Evolutionary conservation across 2,329 filamentous ascomycete species (phyloP).

Genomic region (Diaporthe longicolla): DNA sequence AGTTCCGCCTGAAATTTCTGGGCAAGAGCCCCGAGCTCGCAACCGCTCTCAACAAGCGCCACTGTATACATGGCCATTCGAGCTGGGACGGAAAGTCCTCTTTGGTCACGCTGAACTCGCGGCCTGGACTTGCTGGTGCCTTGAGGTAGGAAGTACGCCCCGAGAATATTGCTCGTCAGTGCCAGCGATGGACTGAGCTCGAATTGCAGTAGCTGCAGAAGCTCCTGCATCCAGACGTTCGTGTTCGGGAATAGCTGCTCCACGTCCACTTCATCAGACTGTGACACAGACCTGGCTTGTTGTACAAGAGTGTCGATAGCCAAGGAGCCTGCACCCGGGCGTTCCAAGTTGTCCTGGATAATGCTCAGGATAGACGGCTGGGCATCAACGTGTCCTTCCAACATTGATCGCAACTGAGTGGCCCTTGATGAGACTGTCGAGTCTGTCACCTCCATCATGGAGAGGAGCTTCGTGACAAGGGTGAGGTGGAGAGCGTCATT

Average conservation of each 20-base stretch:
- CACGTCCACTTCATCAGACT: constrained; percentile 50
- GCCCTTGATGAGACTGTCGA: constrained; percentile 57
- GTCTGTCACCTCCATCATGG: constrained; percentile 66
- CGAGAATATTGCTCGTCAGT: constrained; percentile 80
- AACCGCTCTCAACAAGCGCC: constrained; percentile 65
- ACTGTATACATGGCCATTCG: constrained; percentile 81
- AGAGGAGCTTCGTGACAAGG: constrained; percentile 67
- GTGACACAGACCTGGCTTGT: constrained; percentile 60
- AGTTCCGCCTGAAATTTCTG: constrained; percentile 62
- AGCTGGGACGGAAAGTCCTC: constrained; percentile 79
- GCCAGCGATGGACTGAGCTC: constrained; percentile 75
- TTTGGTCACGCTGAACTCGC: constrained; percentile 68
- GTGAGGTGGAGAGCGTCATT: constrained; percentile 63
- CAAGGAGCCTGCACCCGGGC: constrained; percentile 63
- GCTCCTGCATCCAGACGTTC: constrained; percentile 74
- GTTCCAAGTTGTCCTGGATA: constrained; percentile 69
- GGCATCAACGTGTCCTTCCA: constrained; percentile 61
- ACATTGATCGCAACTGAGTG: constrained; percentile 57
- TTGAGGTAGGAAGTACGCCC: constrained; percentile 73
- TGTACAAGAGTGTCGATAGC: constrained; percentile 67
- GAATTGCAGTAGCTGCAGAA: constrained; percentile 68
- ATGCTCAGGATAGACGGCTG: constrained; percentile 64
- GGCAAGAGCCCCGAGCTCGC: constrained; percentile 57
- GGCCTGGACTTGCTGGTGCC: constrained; percentile 37
- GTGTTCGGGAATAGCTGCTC: constrained; percentile 74